Evolutionary conservation across 139 green algal species (phyloP).

Genomic region (Chlamydomonas sp.): DNA sequence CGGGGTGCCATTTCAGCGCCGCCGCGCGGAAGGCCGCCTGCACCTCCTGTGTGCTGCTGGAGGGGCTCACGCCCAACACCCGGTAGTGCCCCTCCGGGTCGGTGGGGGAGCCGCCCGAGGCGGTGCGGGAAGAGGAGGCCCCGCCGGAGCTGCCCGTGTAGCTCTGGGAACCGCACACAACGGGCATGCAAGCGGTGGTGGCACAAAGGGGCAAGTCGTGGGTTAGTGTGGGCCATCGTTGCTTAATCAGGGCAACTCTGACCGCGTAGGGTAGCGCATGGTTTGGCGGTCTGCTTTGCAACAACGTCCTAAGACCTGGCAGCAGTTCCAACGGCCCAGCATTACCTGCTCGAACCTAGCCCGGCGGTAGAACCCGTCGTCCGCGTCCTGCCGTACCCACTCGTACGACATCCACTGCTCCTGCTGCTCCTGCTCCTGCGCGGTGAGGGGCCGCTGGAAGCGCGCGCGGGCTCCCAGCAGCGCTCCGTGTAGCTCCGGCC

Average conservation of each 20-base stretch:
- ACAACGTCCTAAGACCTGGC: too few species aligned
- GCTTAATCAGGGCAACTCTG: too few species aligned
- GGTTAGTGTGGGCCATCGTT: too few species aligned
- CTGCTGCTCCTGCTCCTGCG: neutral
- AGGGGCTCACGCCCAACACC: neutral
- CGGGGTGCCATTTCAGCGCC: slow-evolving; percentile 30
- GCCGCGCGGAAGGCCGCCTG: slow-evolving; percentile 32
- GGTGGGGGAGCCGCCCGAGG: neutral
- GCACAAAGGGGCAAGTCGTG: too few species aligned
- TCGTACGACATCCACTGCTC: slow-evolving; percentile 28
- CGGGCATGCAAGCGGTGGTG: too few species aligned
- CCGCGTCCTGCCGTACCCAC: slow-evolving; percentile 31
- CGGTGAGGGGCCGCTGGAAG: slow-evolving; percentile 7
- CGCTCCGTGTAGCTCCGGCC: slow-evolving; percentile 14
- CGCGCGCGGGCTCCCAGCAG: neutral
- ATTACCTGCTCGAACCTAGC: too few species aligned
- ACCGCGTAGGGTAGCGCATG: too few species aligned
- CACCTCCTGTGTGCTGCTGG: slow-evolving; percentile 8
- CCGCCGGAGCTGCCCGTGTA: neutral
- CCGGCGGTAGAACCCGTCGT: neutral
- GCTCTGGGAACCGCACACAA: neutral
- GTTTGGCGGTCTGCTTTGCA: too few species aligned
- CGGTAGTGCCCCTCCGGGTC: slow-evolving; percentile 29
- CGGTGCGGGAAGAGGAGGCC: neutral
- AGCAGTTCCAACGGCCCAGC: too few species aligned